Percentiles rank a stretch among this genome's conserved stretches.
Conservation (phyloP, 495 filamentous ascomycete species). For the Sphaerosporella brunnea region DNA sequence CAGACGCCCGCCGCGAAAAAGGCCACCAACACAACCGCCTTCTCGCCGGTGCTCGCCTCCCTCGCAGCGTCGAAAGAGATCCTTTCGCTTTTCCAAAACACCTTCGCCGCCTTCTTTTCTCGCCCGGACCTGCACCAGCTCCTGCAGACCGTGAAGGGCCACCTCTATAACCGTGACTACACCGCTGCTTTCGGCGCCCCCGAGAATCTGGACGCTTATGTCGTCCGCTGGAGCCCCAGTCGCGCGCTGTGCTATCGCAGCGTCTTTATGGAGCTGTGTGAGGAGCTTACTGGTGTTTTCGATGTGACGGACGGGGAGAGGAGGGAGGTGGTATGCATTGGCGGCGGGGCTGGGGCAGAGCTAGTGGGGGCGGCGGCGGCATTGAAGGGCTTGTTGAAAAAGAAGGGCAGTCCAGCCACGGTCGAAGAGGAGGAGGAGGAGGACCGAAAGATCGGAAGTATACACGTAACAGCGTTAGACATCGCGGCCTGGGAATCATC, state of each 20-base stretch:
- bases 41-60: neutral
- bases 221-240: constrained; percentile 68
- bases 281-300: constrained; percentile 28
- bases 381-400: constrained; percentile 20
- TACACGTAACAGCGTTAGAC: constrained; percentile 56
- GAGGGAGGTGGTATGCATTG: constrained; percentile 47
- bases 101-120: constrained; percentile 35
- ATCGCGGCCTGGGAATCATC: constrained; percentile 58
- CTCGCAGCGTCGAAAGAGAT: constrained; percentile 36
- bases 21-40: neutral
- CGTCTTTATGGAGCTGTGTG: constrained; percentile 38
- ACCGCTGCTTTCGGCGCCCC: constrained; percentile 52
- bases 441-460: too few relatives aligned
- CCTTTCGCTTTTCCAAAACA: constrained; percentile 54
- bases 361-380: constrained; percentile 55
- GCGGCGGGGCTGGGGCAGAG: constrained; percentile 77
- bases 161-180: constrained; percentile 75
- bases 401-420: constrained; percentile 4
- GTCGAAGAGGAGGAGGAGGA: too few relatives aligned
- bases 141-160: constrained; percentile 64
- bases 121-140: constrained; percentile 32
- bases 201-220: constrained; percentile 59
- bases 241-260: constrained; percentile 61
- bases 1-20: neutral
- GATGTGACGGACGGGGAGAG: constrained; percentile 1